These are phyloP conservation scores for Phytophthora hibernalis DNA, from an alignment of 352 stramenopile genomes.

Conservation along the genomic window DNA sequence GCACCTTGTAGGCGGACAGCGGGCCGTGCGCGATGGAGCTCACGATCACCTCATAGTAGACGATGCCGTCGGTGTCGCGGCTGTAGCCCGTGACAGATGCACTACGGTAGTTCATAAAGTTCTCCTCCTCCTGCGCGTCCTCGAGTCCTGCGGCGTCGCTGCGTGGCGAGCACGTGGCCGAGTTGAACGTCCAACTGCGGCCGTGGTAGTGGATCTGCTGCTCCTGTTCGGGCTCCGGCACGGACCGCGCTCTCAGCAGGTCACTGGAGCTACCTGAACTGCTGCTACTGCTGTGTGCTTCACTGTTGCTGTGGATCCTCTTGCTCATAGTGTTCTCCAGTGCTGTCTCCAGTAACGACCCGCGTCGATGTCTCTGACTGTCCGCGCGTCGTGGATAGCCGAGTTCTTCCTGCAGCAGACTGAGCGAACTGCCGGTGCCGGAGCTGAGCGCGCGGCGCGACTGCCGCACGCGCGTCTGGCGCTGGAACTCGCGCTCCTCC, in stretches of 20 bases:
- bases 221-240: conserved; percentile 44
- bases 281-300: conserved; percentile 28
- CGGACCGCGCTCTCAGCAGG: conserved; percentile 24
- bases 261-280: conserved; percentile 31
- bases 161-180: conserved; percentile 28
- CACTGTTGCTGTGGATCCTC: conserved; percentile 32
- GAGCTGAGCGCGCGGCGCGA: conserved; percentile 67
- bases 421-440: conserved; percentile 51
- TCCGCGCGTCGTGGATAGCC: conserved; percentile 59
- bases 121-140: conserved; percentile 55
- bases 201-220: conserved; percentile 28
- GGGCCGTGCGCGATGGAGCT: conserved; percentile 63
- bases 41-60: conserved; percentile 86
- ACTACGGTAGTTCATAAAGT: conserved; percentile 76
- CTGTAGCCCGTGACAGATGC: conserved; percentile 79
- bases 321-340: conserved; percentile 33
- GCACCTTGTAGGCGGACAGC: conserved; percentile 83
- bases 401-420: conserved; percentile 76
- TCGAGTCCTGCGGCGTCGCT: conserved; percentile 23
- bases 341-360: conserved; percentile 45
- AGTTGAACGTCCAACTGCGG: conserved; percentile 41
- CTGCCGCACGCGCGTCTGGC: conserved; percentile 30
- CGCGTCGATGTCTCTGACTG: conserved; percentile 41
- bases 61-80: conserved; percentile 71
- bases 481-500: conserved; percentile 35